Evolutionary conservation across 345 rosid species (phyloP), one percentile per base, ranked within the genome.

Genomic region (Triadica sebifera): DNA sequence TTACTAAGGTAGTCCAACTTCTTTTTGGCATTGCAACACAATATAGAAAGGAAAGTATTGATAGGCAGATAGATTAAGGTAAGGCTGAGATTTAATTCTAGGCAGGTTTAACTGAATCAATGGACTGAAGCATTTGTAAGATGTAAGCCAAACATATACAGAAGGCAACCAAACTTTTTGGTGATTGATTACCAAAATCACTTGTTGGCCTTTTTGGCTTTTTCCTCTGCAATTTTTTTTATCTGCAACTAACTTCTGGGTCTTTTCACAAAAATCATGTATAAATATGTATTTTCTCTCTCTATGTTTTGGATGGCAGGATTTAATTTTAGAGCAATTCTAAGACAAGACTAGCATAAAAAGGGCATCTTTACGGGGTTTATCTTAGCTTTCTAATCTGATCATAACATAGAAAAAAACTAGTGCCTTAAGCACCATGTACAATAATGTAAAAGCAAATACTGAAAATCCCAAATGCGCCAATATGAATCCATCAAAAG

Each of bases 41-140:
- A 72, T 5, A 8, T 13, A 43, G 67, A 25, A 57, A 10, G 52
- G 8, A 16, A 67, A 41, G 25, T 7, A 4, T 38, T 39, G 29
- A 47, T 62, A 66, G n/a, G 25, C 37, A 46, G 70, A 13, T 66
- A 46, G 12, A 57, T 29, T 29, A 15, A 56, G 38, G 45, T 47
- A 71, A 73, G 85, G 81, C 72, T 68, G 81, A 73, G 75, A 80
- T 67, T 83, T 34, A 67, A 47, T 73, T 73, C 70, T 63, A 38
- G 61, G 29, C 39, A 11, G 62, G 53, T 50, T 29, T 59, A 70
- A 38, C 69, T 65, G 34, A 29, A 29, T 29, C 65, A 53, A 60
- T 65, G 82, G 82, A 71, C 73, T 60, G 73, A 47, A 66, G 82
- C 64, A 55, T 9, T 43, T 67, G 58, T 61, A 69, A 74, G 67